Percentiles rank a stretch among this genome's conserved stretches.
Conservation (phyloP, 306 rosid species). For the Cyclanthera cordifolia region DNA sequence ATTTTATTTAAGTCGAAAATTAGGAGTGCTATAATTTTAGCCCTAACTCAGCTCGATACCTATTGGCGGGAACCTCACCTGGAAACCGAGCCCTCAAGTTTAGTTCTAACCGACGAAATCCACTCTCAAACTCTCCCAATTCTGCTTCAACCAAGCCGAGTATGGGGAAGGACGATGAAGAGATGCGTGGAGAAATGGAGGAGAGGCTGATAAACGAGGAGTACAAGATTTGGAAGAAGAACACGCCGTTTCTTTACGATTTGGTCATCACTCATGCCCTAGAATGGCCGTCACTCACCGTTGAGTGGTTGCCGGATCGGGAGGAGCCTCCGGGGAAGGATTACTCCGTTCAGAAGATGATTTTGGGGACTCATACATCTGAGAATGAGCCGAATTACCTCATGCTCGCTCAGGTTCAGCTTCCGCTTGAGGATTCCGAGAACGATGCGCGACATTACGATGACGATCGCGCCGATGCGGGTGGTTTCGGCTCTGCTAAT, state of each 20-base stretch:
- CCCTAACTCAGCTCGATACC: background rate
- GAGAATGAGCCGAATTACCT: slow-evolving; percentile 95
- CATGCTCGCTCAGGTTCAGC: slow-evolving; percentile 94
- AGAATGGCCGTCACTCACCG: slow-evolving; percentile 98
- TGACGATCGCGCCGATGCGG: slow-evolving; percentile 65
- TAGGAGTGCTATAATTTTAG: background rate
- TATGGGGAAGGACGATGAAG: slow-evolving; percentile 94
- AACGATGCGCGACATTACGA: slow-evolving; percentile 90
- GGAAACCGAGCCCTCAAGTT: background rate
- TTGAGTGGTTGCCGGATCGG: slow-evolving; percentile 88
- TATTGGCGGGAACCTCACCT: slow-evolving; percentile 13
- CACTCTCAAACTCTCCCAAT: no score
- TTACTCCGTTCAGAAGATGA: slow-evolving; percentile 84
- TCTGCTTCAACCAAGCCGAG: background rate
- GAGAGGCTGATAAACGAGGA: slow-evolving; percentile 90
- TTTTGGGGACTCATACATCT: slow-evolving; percentile 85
- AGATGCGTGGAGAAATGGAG: slow-evolving; percentile 92
- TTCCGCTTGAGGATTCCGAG: slow-evolving; percentile 85
- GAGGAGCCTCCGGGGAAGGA: slow-evolving; percentile 92
- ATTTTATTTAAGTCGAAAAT: no score
- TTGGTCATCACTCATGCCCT: slow-evolving; percentile 91
- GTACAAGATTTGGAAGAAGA: slow-evolving; percentile 99
- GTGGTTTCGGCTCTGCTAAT: slow-evolving; percentile 83
- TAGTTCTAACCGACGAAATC: background rate
- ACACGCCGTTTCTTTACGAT: slow-evolving; percentile 90